phyloP scores from a whole-genome alignment of 1,284 basidiomycete genomes.

The Apiotrichum akiyoshidainum region DNA sequence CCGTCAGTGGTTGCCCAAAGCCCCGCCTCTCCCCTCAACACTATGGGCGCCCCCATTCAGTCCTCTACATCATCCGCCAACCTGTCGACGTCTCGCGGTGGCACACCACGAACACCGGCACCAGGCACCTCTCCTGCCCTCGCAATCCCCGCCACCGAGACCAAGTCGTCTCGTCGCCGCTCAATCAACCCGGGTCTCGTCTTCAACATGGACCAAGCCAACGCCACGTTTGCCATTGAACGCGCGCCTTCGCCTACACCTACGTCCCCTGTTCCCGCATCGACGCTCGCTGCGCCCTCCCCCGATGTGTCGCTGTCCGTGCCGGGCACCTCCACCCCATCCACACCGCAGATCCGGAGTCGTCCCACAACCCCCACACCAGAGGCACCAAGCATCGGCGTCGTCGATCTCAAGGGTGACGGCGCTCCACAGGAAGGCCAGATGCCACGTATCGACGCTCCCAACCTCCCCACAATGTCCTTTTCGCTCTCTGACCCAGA shows the following conservation, averaged over 20 bases:
- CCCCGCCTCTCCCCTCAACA: background rate
- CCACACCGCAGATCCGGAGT: slow-evolving; percentile 5
- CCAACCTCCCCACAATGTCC: slow-evolving; percentile 45
- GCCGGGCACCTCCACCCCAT: background rate
- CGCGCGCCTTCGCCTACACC: slow-evolving; percentile 46
- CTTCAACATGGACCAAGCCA: slow-evolving; percentile 43
- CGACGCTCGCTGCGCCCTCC: background rate
- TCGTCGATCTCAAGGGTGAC: background rate
- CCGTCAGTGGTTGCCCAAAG: background rate
- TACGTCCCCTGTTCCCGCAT: background rate
- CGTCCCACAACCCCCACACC: background rate
- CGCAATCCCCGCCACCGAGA: slow-evolving; percentile 32
- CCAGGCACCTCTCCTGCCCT: slow-evolving; percentile 25
- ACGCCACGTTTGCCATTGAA: slow-evolving; percentile 37
- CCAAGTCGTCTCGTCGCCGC: slow-evolving; percentile 43
- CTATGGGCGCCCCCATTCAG: background rate
- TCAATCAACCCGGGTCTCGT: slow-evolving; percentile 52
- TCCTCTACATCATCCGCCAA: background rate
- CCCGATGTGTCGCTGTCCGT: background rate
- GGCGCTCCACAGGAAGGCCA: background rate
- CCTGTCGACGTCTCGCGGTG: background rate
- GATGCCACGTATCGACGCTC: slow-evolving; percentile 41
- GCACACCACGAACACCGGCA: slow-evolving; percentile 6
- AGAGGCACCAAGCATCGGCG: background rate
- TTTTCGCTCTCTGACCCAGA: slow-evolving; percentile 52